Conservation (phyloP, 208 protist genomes). For the Tritrichomonas foetus region DNA sequence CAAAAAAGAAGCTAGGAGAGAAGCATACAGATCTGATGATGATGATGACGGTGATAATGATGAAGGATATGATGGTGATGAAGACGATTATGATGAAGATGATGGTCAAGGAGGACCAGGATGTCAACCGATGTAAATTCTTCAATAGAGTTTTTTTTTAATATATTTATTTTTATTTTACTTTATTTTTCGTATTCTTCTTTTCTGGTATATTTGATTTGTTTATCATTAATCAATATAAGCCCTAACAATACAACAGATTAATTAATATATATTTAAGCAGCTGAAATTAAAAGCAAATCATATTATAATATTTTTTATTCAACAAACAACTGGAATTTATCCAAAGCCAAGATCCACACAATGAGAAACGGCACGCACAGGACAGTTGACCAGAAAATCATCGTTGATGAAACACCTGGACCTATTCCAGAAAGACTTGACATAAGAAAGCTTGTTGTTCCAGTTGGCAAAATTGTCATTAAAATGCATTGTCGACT, state of each 20-base stretch:
- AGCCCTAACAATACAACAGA: too few species aligned
- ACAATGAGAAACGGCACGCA: not conserved
- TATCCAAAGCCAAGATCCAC: not conserved
- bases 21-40: not conserved
- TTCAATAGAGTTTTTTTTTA: not conserved
- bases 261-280: too few species aligned
- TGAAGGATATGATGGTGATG: not conserved
- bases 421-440: not conserved
- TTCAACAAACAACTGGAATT: not conserved
- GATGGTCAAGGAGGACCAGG: not conserved
- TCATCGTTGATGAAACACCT: not conserved
- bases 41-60: not conserved
- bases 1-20: not conserved
- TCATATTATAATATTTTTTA: not conserved
- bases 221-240: too few species aligned
- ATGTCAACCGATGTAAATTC: slow-evolving; percentile 20
- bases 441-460: not conserved
- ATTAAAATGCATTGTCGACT: not conserved
- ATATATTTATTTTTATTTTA: too few species aligned
- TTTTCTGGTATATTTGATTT: too few species aligned
- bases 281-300: too few species aligned
- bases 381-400: not conserved
- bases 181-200: too few species aligned
- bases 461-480: not conserved
- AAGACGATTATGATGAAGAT: not conserved